phyloP scores from a whole-genome alignment of 2,329 filamentous ascomycete species.

The Chaetomium sp. region DNA sequence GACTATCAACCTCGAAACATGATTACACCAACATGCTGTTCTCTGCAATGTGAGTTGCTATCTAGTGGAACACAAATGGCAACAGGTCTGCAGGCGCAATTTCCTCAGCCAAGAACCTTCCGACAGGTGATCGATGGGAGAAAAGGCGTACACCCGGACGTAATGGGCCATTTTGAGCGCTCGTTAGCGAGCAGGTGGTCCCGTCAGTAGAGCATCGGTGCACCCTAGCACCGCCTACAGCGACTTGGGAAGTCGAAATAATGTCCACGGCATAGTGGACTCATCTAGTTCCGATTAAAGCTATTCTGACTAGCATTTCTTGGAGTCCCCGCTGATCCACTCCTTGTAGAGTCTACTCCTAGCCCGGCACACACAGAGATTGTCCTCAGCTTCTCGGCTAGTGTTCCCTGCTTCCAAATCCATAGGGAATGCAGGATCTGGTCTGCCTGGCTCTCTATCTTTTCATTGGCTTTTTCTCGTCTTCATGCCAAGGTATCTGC shows the following conservation, averaged over 20 bases:
- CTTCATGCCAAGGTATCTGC: not conserved
- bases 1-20: conserved; percentile 95
- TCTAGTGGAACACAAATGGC: not conserved
- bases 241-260: no score
- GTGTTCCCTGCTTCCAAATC: not conserved
- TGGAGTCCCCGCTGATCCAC: not conserved
- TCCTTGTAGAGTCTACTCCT: not conserved
- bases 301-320: not conserved
- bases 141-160: not conserved
- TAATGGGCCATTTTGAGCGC: not conserved
- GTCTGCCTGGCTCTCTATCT: not conserved
- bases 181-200: no score
- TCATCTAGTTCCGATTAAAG: not conserved
- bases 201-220: no score
- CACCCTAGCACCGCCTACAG: no score
- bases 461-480: not conserved
- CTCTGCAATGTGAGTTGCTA: not conserved
- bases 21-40: conserved; percentile 37
- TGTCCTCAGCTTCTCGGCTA: not conserved
- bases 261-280: no score
- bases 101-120: not conserved
- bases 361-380: not conserved
- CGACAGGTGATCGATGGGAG: not conserved
- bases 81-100: no score
- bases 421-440: not conserved